Evolutionary conservation across 805 yeast species (phyloP), one percentile per base, ranked within the genome.

Genomic region (Brettanomyces sp.): DNA sequence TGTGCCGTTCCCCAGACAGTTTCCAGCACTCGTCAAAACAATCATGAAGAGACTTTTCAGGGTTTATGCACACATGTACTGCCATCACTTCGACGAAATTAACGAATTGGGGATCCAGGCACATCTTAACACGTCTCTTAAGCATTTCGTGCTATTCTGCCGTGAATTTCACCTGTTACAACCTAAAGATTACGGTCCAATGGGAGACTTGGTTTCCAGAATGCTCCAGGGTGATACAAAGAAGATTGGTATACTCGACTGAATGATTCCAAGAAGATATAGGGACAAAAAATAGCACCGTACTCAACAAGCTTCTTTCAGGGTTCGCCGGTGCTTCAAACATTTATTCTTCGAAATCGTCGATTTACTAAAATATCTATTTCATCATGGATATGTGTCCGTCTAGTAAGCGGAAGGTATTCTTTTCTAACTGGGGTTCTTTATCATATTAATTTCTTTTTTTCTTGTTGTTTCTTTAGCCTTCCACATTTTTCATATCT

Each of bases 61-160:
- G 61, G 89, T 93, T 3, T 93, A 93, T 59, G 98, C 99, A 1
- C 99, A 93, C 66, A 86, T 93, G 39, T 93, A 93, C 65, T 93
- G 99, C 60, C 98, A 93, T 60, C 99, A 93, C 63, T 91, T 93
- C 64, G 96, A 89, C 60, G 96, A 91, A 64, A 85, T 93, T 47
- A 78, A 89, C 37, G 98, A 90, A 61, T 72, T 93, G 54, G 96
- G 96, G 2, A 69, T 91, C 56, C 96, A 90, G 62, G 85, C 95
- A 11, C 95, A 91, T 56, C 72, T 91, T 53, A 93, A 93, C 61
- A 91, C 99, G 5, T 84, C 95, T 57, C 78, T 91, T 57, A 93
- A 95, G 67, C 99, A 91, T 63, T 93, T 89, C 59, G 88, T 89
- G 25, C 70, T 91, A 51, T 91, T 93, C 62, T 77, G 87, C 45